A percentile compares a stretch with the other conserved stretches of the same genome.
phyloP scores from a whole-genome alignment of 176 grass and related monocot genomes.

The Secale cereale region DNA sequence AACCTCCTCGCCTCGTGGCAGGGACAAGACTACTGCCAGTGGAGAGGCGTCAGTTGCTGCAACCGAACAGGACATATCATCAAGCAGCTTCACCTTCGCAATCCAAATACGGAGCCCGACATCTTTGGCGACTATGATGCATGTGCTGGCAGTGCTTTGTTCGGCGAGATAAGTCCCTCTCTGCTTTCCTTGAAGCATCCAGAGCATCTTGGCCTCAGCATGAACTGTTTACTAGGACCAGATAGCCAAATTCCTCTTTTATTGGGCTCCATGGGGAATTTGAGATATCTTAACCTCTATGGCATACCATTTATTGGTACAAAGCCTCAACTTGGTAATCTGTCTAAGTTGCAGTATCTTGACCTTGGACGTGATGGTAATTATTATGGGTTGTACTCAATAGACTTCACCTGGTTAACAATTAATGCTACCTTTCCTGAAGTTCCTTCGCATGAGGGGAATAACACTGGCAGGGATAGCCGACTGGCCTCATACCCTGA shows the following conservation, averaged over 20 bases:
- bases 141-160: neutral
- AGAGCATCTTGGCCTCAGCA: constrained; percentile 27
- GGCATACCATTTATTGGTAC: neutral
- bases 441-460: too few relatives aligned
- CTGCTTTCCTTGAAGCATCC: constrained; percentile 11
- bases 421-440: too few relatives aligned
- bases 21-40: constrained; percentile 18
- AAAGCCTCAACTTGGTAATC: constrained; percentile 34
- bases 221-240: constrained; percentile 19
- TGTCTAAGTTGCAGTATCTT: constrained; percentile 30
- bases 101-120: neutral
- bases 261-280: neutral
- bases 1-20: constrained; percentile 14
- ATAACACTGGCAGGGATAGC: too few relatives aligned
- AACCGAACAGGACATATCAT: constrained; percentile 8
- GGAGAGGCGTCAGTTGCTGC: constrained; percentile 27
- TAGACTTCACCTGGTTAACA: neutral
- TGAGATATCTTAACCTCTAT: constrained; percentile 33
- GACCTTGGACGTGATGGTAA: neutral
- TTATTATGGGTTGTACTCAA: neutral
- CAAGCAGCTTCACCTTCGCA: constrained; percentile 14
- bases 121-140: rapidly evolving
- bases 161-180: constrained; percentile 36
- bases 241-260: neutral
- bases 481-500: too few relatives aligned